Evolutionary conservation across 2,329 filamentous ascomycete species (phyloP), one percentile per base, ranked within the genome.

Genomic region (Trichoderma atrobrunneum): DNA sequence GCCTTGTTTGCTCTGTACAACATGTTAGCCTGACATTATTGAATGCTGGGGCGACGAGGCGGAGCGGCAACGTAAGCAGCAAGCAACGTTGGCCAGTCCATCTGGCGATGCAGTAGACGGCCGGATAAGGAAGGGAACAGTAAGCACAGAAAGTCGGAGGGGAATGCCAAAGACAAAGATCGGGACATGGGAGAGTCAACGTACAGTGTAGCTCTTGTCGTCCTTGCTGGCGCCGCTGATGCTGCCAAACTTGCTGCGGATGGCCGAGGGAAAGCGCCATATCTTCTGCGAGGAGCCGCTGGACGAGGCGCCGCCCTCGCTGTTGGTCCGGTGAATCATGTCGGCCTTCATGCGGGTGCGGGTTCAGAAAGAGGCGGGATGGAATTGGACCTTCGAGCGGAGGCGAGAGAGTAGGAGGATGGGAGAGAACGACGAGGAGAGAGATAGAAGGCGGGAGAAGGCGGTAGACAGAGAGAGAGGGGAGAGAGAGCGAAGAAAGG

Each of bases 301-400:
- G 51, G 67, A 59, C 57, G 74, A 74, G 14, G 74, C 72, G 43
- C 71, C 76, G 48, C 74, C 77, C 48, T 80, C 79, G 72, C 77
- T 79, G 7, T 75, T 75, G 61, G 76, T 77, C 71, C 78, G 78
- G n/a, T 79, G 76, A 66, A 80, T 78, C 78, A 78, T 79, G 59
- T 74, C 69, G 68, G 26, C 61, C 61, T 57, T 67, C 30, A 67
- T 30, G 6, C 21, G 48, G 48, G 48, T 18, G 60, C 14, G 21
- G 3, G 43, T 24, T 54, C 48, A 54, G 14, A 11, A 10, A 48
- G 24, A n/a, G 36, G n/a, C 36, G 26, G 4, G 43, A 18, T 39
- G 14, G 34, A 43, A 43, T 43, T 43, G n/a, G 60, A 28, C 11
- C 34, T 8, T 16, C 11, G 56, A 34, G n/a, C 8, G 10, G 64